phyloP scores from a whole-genome alignment of 148 eudicot genomes.

The Arbutus unedo region DNA sequence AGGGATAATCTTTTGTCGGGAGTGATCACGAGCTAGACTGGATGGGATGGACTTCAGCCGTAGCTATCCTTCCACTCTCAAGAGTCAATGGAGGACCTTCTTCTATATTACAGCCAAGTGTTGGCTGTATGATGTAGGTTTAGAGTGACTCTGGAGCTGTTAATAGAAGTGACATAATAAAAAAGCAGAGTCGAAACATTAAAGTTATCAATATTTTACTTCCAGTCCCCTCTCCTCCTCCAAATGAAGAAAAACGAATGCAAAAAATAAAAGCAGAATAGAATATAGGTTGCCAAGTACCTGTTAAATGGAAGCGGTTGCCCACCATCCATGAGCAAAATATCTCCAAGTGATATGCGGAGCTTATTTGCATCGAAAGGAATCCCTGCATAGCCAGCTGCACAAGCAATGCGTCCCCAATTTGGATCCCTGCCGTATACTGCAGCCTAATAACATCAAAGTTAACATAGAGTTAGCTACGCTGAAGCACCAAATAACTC shows the following conservation, averaged over 20 bases:
- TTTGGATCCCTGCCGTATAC: conserved; percentile 98
- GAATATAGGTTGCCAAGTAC: conserved; percentile 26
- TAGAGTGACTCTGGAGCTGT: background rate
- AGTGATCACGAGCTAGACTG: background rate
- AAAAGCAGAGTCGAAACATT: background rate
- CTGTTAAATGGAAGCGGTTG: conserved; percentile 89
- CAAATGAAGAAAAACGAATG: background rate
- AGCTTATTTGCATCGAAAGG: conserved; percentile 65
- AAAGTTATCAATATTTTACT: background rate
- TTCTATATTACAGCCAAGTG: background rate
- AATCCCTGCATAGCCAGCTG: conserved; percentile 92
- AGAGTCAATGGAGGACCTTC: background rate
- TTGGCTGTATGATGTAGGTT: background rate
- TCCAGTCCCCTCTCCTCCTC: background rate
- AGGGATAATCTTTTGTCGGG: background rate
- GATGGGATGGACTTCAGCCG: background rate
- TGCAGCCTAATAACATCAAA: conserved; percentile 62
- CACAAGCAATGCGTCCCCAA: conserved; percentile 99
- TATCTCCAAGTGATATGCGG: conserved; percentile 78
- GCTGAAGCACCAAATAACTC: conserved; percentile 12
- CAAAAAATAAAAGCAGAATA: background rate
- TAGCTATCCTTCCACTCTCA: background rate
- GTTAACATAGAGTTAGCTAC: conserved; percentile 1
- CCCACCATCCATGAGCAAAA: conserved; percentile 80
- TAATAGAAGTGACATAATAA: background rate